These are phyloP conservation scores for Colletotrichum sp. DNA, from an alignment of 2,329 filamentous ascomycete species.

Conservation along the genomic window DNA sequence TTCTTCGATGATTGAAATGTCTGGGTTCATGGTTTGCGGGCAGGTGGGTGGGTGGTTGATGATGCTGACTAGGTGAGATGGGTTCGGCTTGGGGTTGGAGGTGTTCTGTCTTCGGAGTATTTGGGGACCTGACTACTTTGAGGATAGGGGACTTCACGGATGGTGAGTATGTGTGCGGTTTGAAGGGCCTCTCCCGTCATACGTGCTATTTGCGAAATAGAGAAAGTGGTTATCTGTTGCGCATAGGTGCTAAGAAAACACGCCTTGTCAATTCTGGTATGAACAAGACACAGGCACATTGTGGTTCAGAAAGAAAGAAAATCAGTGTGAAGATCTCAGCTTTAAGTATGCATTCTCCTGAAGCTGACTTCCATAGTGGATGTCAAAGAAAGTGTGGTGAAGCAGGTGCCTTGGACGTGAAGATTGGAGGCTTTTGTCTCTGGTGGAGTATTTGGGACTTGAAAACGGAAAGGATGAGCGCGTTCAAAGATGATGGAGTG, in stretches of 20 bases:
- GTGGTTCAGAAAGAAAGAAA: no score
- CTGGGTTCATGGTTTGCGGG: no score
- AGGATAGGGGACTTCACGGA: fast-evolving
- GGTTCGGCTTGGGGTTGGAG: not conserved
- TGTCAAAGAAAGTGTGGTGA: not conserved
- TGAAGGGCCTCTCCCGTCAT: not conserved
- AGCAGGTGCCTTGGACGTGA: not conserved
- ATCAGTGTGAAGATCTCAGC: not conserved
- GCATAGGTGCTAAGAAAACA: not conserved
- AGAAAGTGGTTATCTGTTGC: not conserved
- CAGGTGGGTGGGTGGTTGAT: no score
- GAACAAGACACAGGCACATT: fast-evolving
- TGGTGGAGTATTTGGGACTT: not conserved
- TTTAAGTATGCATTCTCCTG: not conserved
- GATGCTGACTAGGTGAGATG: no score
- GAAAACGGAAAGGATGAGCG: fast-evolving
- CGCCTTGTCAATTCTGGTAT: no score
- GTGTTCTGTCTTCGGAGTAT: not conserved
- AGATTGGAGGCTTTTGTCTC: not conserved
- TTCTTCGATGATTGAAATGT: not conserved
- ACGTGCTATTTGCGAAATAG: not conserved
- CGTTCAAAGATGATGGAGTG: not conserved
- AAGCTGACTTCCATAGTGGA: not conserved
- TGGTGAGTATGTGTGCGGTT: not conserved
- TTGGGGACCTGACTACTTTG: not conserved